Percentiles rank a stretch among this genome's conserved stretches.
Evolutionary conservation across 371 early-diverging fungal genomes (phyloP).

Genomic region (Neoconidiobolus thromboides): DNA sequence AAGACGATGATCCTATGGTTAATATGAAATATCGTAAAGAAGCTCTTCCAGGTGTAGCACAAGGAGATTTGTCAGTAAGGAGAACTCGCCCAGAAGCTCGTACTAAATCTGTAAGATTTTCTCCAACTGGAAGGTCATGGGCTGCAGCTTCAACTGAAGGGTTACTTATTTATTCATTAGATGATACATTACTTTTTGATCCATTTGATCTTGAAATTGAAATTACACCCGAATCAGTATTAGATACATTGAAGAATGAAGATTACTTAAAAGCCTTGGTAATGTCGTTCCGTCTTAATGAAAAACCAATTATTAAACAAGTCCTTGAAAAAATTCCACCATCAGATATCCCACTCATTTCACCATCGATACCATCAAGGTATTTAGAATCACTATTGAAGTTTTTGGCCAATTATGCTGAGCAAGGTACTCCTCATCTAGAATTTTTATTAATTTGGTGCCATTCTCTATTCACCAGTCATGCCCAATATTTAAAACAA

Average conservation of each 20-base stretch:
- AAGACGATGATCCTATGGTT: conserved; percentile 38
- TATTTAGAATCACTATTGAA: conserved; percentile 66
- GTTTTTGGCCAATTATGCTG: conserved; percentile 58
- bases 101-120: conserved; percentile 67
- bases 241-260: conserved; percentile 38
- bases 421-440: conserved; percentile 50
- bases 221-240: conserved; percentile 74
- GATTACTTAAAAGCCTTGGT: conserved; percentile 74
- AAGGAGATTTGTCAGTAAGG: conserved; percentile 68
- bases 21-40: conserved; percentile 75
- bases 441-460: conserved; percentile 81
- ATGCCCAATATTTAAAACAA: conserved; percentile 27
- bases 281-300: conserved; percentile 82
- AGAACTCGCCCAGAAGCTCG: conserved; percentile 55
- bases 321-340: conserved; percentile 72
- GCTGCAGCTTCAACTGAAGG: conserved; percentile 95
- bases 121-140: conserved; percentile 86
- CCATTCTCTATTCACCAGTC: conserved; percentile 43
- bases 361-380: conserved; percentile 54
- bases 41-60: conserved; percentile 69
- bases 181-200: conserved; percentile 81
- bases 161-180: conserved; percentile 78
- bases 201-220: conserved; percentile 93
- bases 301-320: conserved; percentile 41
- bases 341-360: conserved; percentile 45